Base-by-base conservation (phyloP, 2,329 filamentous ascomycete genomes). In the Monosporascus sp. region DNA sequence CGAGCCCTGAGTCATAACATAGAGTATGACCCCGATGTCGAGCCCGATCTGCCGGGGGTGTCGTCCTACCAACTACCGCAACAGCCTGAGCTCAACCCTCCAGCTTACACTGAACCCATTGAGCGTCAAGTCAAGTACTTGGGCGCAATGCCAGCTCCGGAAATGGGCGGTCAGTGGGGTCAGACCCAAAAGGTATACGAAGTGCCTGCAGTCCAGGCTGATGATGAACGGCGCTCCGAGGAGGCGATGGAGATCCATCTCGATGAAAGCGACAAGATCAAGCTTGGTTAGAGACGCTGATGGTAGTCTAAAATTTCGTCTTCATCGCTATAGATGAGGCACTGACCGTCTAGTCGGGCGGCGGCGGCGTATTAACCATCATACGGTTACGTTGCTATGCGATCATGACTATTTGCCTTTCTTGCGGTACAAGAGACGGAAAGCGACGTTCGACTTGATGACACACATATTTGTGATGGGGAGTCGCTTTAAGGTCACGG, bases 221-320 rank as follows among this genome's bases (percentile, higher is more conserved):
- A 66, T 17, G 68, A 63, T 24, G 73, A 74, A 26, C 63, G 61
- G 27, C 66, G 66, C 49, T 77, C 73, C 14, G 75, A 76, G 34
- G 75, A 76, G 41, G 77, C 78, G 7, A 67, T 76, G 7, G 78
- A 81, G 62, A 80, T 80, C 45, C 76, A 78, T 55, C 61, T 80
- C 20, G 75, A 76, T 41, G 74, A 74, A 47, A 71, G 73, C 51
- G 67, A 72, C 48, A 67, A 67, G 55, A 56, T 66, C 52, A 65
- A 61, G 52, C 47, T 63, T 49, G 52, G 52, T 17, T 63, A 61
- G 31, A 34, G 31, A 34, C 31, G 14, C 31, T 11, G 31, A 34
- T 14, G 31, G 9, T 34, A 14, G 31, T 34, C 31, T 34, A 5
- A 14, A 14, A 34, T 5, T 34, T 14, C 14, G 11, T 34, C 31